Conservation (phyloP, 768 basidiomycete genomes). For the Porpolomopsis calyptriformis region DNA sequence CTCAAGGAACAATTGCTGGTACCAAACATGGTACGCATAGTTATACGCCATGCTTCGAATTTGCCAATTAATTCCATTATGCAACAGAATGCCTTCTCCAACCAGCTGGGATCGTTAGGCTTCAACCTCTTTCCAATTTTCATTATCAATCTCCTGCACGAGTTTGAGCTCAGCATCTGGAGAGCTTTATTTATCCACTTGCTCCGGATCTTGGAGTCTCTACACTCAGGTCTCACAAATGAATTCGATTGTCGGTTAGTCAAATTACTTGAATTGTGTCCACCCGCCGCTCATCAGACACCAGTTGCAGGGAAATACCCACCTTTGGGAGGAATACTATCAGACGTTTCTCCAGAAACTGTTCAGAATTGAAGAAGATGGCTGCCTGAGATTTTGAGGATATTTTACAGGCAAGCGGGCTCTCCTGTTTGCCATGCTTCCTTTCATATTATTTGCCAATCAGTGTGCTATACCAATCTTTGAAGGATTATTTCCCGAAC, state of each 20-base stretch:
- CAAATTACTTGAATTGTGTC: background rate
- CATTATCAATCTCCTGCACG: conserved; percentile 5
- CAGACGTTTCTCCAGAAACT: conserved; percentile 13
- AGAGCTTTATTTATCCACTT: conserved; percentile 3
- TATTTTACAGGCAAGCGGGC: conserved; percentile 18
- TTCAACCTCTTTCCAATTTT: conserved; percentile 5
- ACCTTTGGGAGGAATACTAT: conserved; percentile 14
- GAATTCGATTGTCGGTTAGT: conserved; percentile 15
- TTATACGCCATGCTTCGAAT: background rate
- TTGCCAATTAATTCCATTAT: background rate
- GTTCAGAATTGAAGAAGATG: conserved; percentile 15
- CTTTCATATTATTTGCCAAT: background rate
- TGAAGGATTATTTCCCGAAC: conserved; percentile 23
- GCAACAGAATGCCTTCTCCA: conserved; percentile 7
- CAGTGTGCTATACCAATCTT: conserved; percentile 28
- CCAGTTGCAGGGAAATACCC: conserved; percentile 7
- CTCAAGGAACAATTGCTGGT: conserved; percentile 1
- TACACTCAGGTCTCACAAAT: conserved; percentile 7
- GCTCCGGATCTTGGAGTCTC: conserved; percentile 7
- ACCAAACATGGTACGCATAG: conserved; percentile 1
- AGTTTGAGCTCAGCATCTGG: conserved; percentile 1
- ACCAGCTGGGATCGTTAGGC: background rate
- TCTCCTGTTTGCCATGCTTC: conserved; percentile 1
- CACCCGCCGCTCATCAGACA: conserved; percentile 2
- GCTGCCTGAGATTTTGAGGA: conserved; percentile 23